Evolutionary conservation across 2,329 filamentous ascomycete species (phyloP), one percentile per base, ranked within the genome.

Genomic region (Fusarium solani-melongenae): DNA sequence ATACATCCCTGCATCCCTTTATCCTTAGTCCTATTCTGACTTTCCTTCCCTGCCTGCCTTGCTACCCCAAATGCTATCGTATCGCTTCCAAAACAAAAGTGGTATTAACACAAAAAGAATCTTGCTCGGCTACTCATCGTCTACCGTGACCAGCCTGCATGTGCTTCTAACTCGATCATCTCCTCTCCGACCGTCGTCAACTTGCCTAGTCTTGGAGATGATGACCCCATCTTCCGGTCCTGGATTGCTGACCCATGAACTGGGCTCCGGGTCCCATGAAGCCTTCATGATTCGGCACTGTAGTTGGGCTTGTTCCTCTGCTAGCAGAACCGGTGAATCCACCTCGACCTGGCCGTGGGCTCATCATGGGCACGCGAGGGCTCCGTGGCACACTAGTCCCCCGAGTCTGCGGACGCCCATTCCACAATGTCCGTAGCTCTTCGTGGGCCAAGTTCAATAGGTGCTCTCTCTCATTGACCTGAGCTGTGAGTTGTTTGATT

Each of bases 361-460:
- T 90, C 82, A 89, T 86, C 61, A 89, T 81, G 34, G 85, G 83
- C 71, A 87, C 82, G 8, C 87, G 84, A n/a, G 89, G 89, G 76
- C 88, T 90, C 24, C 87, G 86, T 58, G 89, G 89, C 24, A 89
- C 88, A 72, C 88, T 90, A 61, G 82, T 84, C 75, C 88, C 86
- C 38, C 89, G 82, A 5, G 89, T 91, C 79, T 90, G 88, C 53
- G 89, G 83, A 7, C 89, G 85, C 20, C 84, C 85, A 68, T 84
- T 88, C 75, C 84, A 87, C 44, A 86, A 77, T 44, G 80, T 68
- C 9, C 83, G 82, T 29, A 90, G 76, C 77, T 91, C 88, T 17
- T 89, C 86, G 64, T 82, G 84, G 27, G 83, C 72, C 15, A 82
- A 83, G 20, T 84, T 83, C 29, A 91, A 81, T 73, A 90, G 87